These are phyloP conservation scores for Allium cepa DNA, from an alignment of 106 monocot genomes.

Conservation along the genomic window DNA sequence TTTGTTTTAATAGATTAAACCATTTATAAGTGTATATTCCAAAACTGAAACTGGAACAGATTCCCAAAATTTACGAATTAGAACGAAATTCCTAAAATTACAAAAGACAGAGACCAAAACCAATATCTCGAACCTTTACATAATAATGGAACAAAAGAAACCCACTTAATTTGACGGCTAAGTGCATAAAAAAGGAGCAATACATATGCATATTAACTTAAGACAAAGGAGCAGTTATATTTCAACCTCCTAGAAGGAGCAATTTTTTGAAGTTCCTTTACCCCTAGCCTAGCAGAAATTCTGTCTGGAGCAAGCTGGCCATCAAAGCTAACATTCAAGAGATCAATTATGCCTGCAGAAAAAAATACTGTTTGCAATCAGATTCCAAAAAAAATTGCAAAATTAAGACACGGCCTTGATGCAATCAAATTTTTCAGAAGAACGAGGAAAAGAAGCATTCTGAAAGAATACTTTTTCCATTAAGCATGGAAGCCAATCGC, in stretches of 20 bases:
- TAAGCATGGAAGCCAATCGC: neutral
- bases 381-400: constrained; percentile 1
- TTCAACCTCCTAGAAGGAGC: constrained; percentile 73
- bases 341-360: constrained; percentile 68
- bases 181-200: no score
- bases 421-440: neutral
- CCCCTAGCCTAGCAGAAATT: constrained; percentile 63
- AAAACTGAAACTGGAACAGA: no score
- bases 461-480: neutral
- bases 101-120: no score
- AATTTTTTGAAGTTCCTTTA: constrained; percentile 77
- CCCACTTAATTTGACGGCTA: no score
- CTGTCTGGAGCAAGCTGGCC: constrained; percentile 89
- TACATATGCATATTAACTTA: neutral
- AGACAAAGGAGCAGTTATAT: neutral
- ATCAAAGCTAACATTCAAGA: constrained; percentile 97
- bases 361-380: no score
- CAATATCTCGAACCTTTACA: no score
- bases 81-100: no score
- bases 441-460: neutral
- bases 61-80: no score
- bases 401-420: neutral
- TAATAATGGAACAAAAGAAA: no score
- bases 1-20: no score
- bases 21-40: no score